These are phyloP conservation scores for Malus sylvestris DNA, from an alignment of 306 rosid species.

Conservation along the genomic window DNA sequence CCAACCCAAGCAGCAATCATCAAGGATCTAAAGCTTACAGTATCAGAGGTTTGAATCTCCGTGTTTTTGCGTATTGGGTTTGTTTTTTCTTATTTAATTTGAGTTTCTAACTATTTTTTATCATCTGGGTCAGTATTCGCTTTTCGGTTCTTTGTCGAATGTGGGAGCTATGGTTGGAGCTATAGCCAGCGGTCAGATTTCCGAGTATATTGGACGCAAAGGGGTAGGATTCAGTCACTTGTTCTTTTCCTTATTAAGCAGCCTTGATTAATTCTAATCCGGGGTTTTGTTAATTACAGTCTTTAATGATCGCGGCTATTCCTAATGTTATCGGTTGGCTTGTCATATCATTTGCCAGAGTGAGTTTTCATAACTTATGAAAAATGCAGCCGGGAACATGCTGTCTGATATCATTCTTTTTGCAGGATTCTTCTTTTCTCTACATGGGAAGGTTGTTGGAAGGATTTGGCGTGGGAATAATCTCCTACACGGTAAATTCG, in stretches of 20 bases:
- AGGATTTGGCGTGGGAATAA: slow-evolving; percentile 96
- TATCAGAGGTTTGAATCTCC: slow-evolving; percentile 60
- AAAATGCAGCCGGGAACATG: neutral
- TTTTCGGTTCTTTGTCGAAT: slow-evolving; percentile 87
- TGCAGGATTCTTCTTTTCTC: slow-evolving; percentile 86
- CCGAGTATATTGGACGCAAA: slow-evolving; percentile 91
- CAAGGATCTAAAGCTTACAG: slow-evolving; percentile 70
- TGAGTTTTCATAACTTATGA: slow-evolving; percentile 30
- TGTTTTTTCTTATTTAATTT: neutral
- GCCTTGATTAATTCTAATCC: neutral
- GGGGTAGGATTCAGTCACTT: slow-evolving; percentile 50
- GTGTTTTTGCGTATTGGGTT: neutral
- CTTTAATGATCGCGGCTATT: slow-evolving; percentile 85
- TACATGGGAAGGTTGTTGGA: slow-evolving; percentile 97
- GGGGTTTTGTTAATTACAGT: slow-evolving; percentile 42
- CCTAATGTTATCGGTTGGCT: slow-evolving; percentile 95
- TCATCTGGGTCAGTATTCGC: slow-evolving; percentile 52
- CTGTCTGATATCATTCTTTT: slow-evolving; percentile 1
- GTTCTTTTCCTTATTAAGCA: neutral
- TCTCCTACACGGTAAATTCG: slow-evolving; percentile 70
- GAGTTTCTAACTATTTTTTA: slow-evolving; percentile 3
- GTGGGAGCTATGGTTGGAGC: slow-evolving; percentile 99
- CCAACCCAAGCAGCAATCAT: slow-evolving; percentile 88
- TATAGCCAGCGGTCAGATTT: slow-evolving; percentile 90
- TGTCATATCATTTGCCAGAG: slow-evolving; percentile 76